These are phyloP conservation scores for Carallia brachiata DNA, from an alignment of 345 rosid genomes.

Conservation along the genomic window DNA sequence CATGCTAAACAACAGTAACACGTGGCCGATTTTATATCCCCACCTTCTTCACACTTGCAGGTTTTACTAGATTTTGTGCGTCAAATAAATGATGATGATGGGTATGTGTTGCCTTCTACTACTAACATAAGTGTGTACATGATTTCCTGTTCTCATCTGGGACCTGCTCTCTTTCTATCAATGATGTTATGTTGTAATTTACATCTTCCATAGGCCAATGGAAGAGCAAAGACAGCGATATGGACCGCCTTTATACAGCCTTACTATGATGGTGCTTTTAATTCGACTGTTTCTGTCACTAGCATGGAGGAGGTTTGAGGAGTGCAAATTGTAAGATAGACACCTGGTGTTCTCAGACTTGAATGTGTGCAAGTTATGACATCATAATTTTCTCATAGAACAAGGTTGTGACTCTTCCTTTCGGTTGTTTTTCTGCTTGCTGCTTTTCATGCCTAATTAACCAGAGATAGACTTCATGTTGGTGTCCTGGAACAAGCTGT, in stretches of 20 bases:
- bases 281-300: constrained; percentile 67
- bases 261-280: constrained; percentile 59
- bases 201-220: constrained; percentile 69
- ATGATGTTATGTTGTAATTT: constrained; percentile 12
- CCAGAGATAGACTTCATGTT: constrained; percentile 56
- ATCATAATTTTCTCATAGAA: constrained; percentile 8
- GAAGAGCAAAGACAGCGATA: constrained; percentile 97
- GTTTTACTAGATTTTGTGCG: constrained; percentile 92
- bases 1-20: too few species aligned
- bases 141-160: neutral
- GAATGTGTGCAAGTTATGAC: too few species aligned
- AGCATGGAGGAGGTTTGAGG: constrained; percentile 62
- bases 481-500: constrained; percentile 70
- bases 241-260: constrained; percentile 88
- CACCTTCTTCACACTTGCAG: constrained; percentile 38
- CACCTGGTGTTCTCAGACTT: too few species aligned
- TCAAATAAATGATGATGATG: constrained; percentile 92
- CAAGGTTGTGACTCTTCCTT: constrained; percentile 22
- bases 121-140: too few species aligned
- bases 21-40: neutral
- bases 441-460: constrained; percentile 9
- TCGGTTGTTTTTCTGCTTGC: constrained; percentile 22
- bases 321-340: constrained; percentile 59
- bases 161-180: constrained; percentile 1
- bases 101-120: constrained; percentile 42